Conservation (phyloP, 108 stramenopile genomes). For the Cyclotella baltica region DNA sequence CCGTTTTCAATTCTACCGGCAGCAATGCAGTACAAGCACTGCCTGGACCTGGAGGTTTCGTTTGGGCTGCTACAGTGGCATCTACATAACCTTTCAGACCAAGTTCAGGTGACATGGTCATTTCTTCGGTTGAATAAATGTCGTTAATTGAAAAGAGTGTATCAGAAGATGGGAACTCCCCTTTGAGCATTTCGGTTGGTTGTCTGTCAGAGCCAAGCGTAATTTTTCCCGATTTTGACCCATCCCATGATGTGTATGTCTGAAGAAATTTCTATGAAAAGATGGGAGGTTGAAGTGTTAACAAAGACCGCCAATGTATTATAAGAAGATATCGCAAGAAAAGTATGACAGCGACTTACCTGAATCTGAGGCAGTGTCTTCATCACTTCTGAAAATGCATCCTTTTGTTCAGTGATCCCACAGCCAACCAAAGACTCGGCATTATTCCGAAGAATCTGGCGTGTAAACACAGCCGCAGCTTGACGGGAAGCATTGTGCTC, state of each 20-base stretch:
- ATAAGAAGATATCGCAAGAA: conserved; percentile 59
- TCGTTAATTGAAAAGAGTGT: conserved; percentile 31
- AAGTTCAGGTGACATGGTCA: conserved; percentile 71
- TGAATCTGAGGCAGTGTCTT: conserved; percentile 71
- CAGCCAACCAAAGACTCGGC: conserved; percentile 75
- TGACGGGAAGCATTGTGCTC: conserved; percentile 58
- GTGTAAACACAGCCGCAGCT: conserved; percentile 48
- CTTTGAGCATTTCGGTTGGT: conserved; percentile 30
- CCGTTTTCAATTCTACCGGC: conserved; percentile 89
- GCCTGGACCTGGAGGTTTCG: conserved; percentile 24
- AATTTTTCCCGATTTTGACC: conserved; percentile 9
- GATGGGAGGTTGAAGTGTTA: too few relatives aligned
- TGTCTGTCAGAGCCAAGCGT: not conserved
- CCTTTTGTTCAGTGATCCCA: conserved; percentile 60
- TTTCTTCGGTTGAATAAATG: conserved; percentile 73
- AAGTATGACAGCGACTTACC: not conserved
- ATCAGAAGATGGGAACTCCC: conserved; percentile 38
- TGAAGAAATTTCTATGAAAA: conserved; percentile 53
- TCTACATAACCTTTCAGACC: conserved; percentile 88
- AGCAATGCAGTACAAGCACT: conserved; percentile 42
- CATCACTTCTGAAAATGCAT: conserved; percentile 66
- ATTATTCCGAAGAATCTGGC: conserved; percentile 67
- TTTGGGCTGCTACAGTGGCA: conserved; percentile 71
- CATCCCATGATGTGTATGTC: conserved; percentile 57
- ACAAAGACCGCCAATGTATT: too few relatives aligned